These are phyloP conservation scores for Dryadomyces quercus-mongolicae DNA, from an alignment of 2,329 filamentous ascomycete genomes.

Conservation along the genomic window DNA sequence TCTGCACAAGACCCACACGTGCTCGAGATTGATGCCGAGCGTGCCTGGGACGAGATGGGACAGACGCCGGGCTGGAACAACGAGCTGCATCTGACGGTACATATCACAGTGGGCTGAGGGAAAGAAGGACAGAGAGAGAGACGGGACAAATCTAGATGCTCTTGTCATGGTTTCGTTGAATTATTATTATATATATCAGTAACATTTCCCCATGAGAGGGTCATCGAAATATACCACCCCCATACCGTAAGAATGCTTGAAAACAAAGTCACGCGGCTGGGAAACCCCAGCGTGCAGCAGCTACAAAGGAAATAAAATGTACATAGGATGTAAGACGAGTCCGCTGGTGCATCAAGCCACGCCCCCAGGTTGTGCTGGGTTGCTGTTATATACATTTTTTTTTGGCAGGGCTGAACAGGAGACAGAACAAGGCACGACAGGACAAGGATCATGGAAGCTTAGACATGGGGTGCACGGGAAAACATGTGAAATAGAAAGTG, in stretches of 20 bases:
- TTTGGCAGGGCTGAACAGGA: background rate
- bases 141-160: background rate
- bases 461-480: no score
- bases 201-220: background rate
- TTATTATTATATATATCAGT: background rate
- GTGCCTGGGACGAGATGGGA: conserved; percentile 65
- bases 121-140: no score
- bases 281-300: no score
- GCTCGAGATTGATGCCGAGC: conserved; percentile 63
- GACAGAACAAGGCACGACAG: background rate
- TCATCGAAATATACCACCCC: background rate
- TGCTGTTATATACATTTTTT: no score
- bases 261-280: background rate
- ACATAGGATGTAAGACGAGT: no score
- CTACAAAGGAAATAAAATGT: no score
- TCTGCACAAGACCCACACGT: conserved; percentile 42
- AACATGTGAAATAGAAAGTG: conserved; percentile 11
- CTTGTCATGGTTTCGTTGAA: background rate
- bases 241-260: background rate
- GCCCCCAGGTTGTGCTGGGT: no score
- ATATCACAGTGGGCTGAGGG: conserved; percentile 26
- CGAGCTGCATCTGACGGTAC: conserved; percentile 59
- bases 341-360: no score
- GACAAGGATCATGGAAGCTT: background rate
- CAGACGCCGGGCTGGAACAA: conserved; percentile 67